These are phyloP conservation scores for Hanseniaspora sp. DNA, from an alignment of 1,139 yeast species.

Conservation along the genomic window DNA sequence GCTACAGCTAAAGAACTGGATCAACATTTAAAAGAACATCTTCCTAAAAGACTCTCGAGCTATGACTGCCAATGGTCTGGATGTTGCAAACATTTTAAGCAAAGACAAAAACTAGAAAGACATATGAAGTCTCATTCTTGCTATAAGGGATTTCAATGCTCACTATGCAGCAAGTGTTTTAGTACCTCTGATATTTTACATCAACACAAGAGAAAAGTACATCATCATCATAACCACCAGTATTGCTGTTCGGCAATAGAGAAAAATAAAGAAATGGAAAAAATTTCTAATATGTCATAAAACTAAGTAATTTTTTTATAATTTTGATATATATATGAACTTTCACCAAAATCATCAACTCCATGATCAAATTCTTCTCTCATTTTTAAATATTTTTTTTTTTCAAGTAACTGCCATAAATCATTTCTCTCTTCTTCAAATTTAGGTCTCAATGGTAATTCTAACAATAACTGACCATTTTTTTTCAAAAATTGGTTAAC, in stretches of 20 bases:
- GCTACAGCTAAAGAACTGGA: constrained; percentile 50
- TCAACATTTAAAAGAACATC: constrained; percentile 56
- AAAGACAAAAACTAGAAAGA: constrained; percentile 73
- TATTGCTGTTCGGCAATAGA: too few relatives aligned
- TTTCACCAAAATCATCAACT: constrained; percentile 75
- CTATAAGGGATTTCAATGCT: constrained; percentile 64
- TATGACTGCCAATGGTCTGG: constrained; percentile 71
- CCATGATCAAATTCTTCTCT: constrained; percentile 45
- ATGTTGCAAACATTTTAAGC: constrained; percentile 66
- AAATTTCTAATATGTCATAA: not conserved
- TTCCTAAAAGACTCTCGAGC: constrained; percentile 59
- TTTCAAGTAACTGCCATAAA: constrained; percentile 46
- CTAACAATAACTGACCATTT: constrained; percentile 46
- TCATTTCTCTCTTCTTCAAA: constrained; percentile 53
- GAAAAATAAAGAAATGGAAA: too few relatives aligned
- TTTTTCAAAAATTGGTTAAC: constrained; percentile 35
- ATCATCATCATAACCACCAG: constrained; percentile 46
- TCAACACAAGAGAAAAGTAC: constrained; percentile 70
- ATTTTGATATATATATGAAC: constrained; percentile 43
- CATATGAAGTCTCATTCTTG: constrained; percentile 84
- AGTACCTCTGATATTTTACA: constrained; percentile 44
- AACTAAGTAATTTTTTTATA: constrained; percentile 40
- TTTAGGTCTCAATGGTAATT: constrained; percentile 61
- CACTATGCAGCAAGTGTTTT: constrained; percentile 55
- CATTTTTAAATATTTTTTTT: constrained; percentile 27